phyloP scores from a whole-genome alignment of 2,329 filamentous ascomycete species.

The Diaporthe vaccinii region DNA sequence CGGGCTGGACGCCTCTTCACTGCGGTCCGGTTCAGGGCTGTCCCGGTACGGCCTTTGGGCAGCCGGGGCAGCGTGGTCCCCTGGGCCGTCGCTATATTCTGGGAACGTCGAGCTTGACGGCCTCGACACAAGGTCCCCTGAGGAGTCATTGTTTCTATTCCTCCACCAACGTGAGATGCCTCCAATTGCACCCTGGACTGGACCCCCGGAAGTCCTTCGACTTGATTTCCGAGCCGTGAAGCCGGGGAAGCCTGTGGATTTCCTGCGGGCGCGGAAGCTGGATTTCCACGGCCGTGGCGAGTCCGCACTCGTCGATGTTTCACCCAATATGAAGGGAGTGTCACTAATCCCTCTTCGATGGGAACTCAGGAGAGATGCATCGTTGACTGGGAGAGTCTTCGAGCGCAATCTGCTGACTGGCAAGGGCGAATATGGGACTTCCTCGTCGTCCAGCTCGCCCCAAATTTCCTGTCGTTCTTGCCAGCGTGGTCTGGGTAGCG shows the following conservation, averaged over 20 bases:
- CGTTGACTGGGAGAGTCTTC: slow-evolving; percentile 59
- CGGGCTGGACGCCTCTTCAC: neutral
- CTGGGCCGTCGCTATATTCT: slow-evolving; percentile 42
- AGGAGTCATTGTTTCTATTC: slow-evolving; percentile 31
- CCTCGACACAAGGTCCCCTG: slow-evolving; percentile 29
- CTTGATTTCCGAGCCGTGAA: slow-evolving; percentile 66
- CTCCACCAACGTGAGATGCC: slow-evolving; percentile 70
- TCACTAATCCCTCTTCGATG: slow-evolving; percentile 51
- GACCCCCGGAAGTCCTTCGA: slow-evolving; percentile 52
- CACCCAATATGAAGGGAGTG: slow-evolving; percentile 40
- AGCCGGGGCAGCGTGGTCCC: slow-evolving; percentile 27
- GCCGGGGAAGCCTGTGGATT: slow-evolving; percentile 73
- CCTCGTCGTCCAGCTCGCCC: slow-evolving; percentile 87
- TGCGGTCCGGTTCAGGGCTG: slow-evolving; percentile 24
- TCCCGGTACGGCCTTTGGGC: slow-evolving; percentile 15
- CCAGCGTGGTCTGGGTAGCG: slow-evolving; percentile 59
- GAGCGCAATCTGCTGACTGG: slow-evolving; percentile 58
- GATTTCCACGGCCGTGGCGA: slow-evolving; percentile 33
- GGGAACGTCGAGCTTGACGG: slow-evolving; percentile 36
- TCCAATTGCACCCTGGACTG: slow-evolving; percentile 64
- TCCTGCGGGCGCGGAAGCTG: slow-evolving; percentile 61
- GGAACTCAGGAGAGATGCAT: slow-evolving; percentile 54
- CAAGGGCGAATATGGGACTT: slow-evolving; percentile 57
- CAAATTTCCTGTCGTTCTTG: slow-evolving; percentile 85
- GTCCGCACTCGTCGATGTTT: slow-evolving; percentile 25